phyloP scores from a whole-genome alignment of 805 yeast species.

The Saccharomyces cerevisiae region DNA sequence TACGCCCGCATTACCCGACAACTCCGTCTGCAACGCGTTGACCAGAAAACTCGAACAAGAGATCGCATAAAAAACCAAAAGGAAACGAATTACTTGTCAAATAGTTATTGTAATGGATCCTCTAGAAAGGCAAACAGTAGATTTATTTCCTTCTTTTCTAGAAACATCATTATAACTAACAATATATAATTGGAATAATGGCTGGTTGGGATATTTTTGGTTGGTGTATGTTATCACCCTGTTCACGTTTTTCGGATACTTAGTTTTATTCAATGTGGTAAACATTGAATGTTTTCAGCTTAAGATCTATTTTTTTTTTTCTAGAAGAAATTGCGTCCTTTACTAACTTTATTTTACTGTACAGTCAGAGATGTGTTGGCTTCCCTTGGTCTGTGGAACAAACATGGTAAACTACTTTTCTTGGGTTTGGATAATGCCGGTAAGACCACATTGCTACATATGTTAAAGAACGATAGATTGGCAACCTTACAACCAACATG shows the following conservation, averaged over 20 bases:
- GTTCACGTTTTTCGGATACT: neutral
- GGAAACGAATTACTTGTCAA: neutral
- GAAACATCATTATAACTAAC: neutral
- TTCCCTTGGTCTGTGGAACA: slow-evolving; percentile 78
- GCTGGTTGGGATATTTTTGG: slow-evolving; percentile 30
- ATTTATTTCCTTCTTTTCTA: slow-evolving; percentile 1
- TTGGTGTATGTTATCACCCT: slow-evolving; percentile 25
- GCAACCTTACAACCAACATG: slow-evolving; percentile 96
- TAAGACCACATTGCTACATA: slow-evolving; percentile 81
- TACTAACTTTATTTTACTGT: slow-evolving; percentile 7
- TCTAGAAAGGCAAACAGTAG: neutral
- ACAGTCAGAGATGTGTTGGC: slow-evolving; percentile 68
- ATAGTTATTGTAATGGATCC: neutral
- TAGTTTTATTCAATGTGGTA: neutral
- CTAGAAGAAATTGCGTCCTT: neutral
- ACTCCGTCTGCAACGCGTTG: neutral
- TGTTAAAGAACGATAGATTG: slow-evolving; percentile 89
- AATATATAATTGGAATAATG: slow-evolving; percentile 5
- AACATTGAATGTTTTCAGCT: neutral
- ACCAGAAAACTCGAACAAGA: neutral
- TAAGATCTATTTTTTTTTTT: neutral
- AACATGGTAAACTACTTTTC: slow-evolving; percentile 92
- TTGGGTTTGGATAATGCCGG: slow-evolving; percentile 98
- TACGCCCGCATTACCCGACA: neutral
- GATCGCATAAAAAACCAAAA: neutral